phyloP scores from a whole-genome alignment of 257 asterid genomes.

The Coffea eugenioides region DNA sequence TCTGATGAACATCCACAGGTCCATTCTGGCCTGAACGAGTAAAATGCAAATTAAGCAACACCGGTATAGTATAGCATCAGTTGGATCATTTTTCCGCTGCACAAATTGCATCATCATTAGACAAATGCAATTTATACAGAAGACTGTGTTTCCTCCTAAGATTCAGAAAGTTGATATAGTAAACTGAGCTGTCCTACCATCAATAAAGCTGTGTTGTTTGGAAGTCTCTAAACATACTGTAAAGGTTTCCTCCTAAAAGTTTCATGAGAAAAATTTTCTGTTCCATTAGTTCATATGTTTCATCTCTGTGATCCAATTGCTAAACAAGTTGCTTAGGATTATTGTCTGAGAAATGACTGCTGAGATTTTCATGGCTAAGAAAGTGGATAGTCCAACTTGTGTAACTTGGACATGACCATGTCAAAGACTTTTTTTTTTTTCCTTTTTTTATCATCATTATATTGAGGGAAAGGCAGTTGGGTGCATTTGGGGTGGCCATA shows the following conservation, averaged over 20 bases:
- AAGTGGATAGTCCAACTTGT: neutral
- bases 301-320: neutral
- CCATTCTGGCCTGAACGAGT: neutral
- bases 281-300: neutral
- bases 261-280: neutral
- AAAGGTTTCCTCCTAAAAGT: neutral
- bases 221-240: neutral
- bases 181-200: neutral
- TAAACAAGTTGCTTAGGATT: neutral
- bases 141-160: neutral
- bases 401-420: neutral
- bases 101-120: neutral
- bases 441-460: too few relatives aligned
- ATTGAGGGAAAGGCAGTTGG: neutral
- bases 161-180: neutral
- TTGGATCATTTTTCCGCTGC: neutral
- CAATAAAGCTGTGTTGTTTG: too few relatives aligned
- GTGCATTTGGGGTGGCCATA: neutral
- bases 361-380: neutral
- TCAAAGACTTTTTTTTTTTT: too few relatives aligned
- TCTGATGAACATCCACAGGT: neutral
- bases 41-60: too few relatives aligned
- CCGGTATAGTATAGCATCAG: neutral
- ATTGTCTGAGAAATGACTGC: neutral
- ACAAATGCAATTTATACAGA: neutral